Evolutionary conservation across 2,329 filamentous ascomycete species (phyloP).

Genomic region (Clonostachys sp.): DNA sequence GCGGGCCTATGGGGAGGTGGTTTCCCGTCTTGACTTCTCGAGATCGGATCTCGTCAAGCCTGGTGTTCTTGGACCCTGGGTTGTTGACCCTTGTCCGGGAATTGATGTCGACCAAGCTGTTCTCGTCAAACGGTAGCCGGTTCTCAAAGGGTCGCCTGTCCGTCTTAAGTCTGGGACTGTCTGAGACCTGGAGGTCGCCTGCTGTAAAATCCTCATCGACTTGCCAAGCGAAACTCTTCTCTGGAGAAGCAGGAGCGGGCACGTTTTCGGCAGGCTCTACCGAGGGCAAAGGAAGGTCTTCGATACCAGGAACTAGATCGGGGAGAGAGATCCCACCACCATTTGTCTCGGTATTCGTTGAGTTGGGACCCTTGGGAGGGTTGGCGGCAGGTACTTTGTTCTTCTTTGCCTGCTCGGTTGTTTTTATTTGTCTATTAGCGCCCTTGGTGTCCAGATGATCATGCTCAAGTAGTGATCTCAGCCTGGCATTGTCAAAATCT

Average conservation of each 20-base stretch:
- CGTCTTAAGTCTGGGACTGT: slow-evolving; percentile 47
- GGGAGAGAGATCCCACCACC: slow-evolving; percentile 13
- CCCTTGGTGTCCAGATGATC: slow-evolving; percentile 22
- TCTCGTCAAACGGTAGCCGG: slow-evolving; percentile 22
- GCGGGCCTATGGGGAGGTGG: slow-evolving; percentile 9
- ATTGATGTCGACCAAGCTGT: slow-evolving; percentile 18
- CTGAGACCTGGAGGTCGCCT: slow-evolving; percentile 48
- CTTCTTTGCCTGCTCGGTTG: slow-evolving; percentile 1
- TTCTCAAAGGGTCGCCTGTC: slow-evolving; percentile 26
- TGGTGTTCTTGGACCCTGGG: slow-evolving; percentile 29
- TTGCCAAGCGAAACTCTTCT: slow-evolving; percentile 51
- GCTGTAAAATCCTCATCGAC: slow-evolving; percentile 55
- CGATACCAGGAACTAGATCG: slow-evolving; percentile 30
- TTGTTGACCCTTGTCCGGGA: slow-evolving; percentile 17
- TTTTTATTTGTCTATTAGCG: slow-evolving; percentile 2
- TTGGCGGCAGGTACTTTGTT: neutral
- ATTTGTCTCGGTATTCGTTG: neutral
- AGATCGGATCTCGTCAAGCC: slow-evolving; percentile 37
- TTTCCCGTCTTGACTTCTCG: slow-evolving; percentile 30
- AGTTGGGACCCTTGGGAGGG: neutral
- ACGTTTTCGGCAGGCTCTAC: slow-evolving; percentile 14
- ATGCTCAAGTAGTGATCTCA: slow-evolving; percentile 17
- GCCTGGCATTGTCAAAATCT: slow-evolving; percentile 20
- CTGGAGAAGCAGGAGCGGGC: slow-evolving; percentile 27
- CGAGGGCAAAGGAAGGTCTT: slow-evolving; percentile 26